Conservation (phyloP, 2,329 filamentous ascomycete species). For the Alternaria brassicae region DNA sequence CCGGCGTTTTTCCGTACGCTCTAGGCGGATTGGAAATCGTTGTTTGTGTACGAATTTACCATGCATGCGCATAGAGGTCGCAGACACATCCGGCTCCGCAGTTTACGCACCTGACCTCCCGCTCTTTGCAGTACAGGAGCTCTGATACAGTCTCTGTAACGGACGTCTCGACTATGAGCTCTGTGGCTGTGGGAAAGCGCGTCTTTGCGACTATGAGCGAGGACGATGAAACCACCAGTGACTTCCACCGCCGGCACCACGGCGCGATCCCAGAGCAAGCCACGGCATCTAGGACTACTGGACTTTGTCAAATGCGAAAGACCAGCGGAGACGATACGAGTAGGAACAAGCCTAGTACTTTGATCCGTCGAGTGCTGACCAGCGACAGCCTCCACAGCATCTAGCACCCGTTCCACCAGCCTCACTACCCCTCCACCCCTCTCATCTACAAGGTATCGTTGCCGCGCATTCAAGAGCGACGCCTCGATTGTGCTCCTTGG, state of each 20-base stretch:
- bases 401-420: slow-evolving; percentile 39
- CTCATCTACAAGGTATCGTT: slow-evolving; percentile 25
- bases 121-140: not conserved
- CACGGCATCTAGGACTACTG: slow-evolving; percentile 1
- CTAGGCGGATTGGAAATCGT: slow-evolving; percentile 8
- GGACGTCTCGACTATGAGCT: slow-evolving; percentile 4
- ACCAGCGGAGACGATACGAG: slow-evolving; percentile 17
- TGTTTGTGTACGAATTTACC: not conserved
- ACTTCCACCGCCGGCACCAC: slow-evolving; percentile 7
- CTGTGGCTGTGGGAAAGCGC: slow-evolving; percentile 10
- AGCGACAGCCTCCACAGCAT: slow-evolving; percentile 27
- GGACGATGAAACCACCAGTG: slow-evolving; percentile 11
- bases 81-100: not conserved
- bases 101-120: slow-evolving; percentile 1
- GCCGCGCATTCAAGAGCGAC: slow-evolving; percentile 62
- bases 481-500: slow-evolving; percentile 77
- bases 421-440: slow-evolving; percentile 36
- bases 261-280: slow-evolving; percentile 2
- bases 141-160: not conserved
- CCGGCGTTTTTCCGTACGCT: not conserved
- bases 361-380: slow-evolving; percentile 10
- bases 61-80: slow-evolving; percentile 8
- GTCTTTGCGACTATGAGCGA: slow-evolving; percentile 15
- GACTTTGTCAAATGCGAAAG: slow-evolving; percentile 11
- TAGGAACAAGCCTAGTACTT: slow-evolving; percentile 9